Evolutionary conservation across 2,329 filamentous ascomycete species (phyloP), one percentile per base, ranked within the genome.

Genomic region (Venturia asperata): DNA sequence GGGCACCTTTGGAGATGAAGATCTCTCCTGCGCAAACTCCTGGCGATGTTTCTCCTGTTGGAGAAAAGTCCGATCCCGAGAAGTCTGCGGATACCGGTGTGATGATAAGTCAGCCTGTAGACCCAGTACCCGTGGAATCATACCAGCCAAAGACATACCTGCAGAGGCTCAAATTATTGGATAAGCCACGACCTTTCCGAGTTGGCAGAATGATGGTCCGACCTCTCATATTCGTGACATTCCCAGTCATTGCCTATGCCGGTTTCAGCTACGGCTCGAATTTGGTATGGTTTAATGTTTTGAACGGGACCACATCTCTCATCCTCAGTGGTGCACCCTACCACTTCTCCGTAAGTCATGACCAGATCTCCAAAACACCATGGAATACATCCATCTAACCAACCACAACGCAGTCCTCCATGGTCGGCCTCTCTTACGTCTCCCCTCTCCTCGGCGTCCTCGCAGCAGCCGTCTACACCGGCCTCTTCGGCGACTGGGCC

Each of bases 241-340:
- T 75, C 62, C 74, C 76, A 0, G 72, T 76, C 56, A 74, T 77
- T 58, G 70, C 72, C 67, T 78, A 74, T 66, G 70, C 73, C 19
- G 76, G 77, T n/a, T 77, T 78, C 69, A 71, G 68, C n/a, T 78
- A 78, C 68, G 77, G 77, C 30, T 70, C 69, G 43, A 74, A 74
- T 62, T 70, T 78, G 9, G 70, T 75, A 61, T 78, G 76, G 76
- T 78, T 77, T 71, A 77, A 77, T 66, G 75, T 79, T 15, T 73
- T 78, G 65, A 78, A 79, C 67, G 77, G 70, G 7, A 78, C 77
- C 1, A 69, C 76, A 2, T 77, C 75, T 3, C 69, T 77, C 1
- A 77, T 78, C 64, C 73, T 79, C 3, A 65, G 65, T 39, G 71
- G 69, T 21, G 66, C 71, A 1, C 73, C 73, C 0, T 79, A 79